Base-by-base conservation (phyloP, 1,284 basidiomycete genomes). In the Apiotrichum porosum region DNA sequence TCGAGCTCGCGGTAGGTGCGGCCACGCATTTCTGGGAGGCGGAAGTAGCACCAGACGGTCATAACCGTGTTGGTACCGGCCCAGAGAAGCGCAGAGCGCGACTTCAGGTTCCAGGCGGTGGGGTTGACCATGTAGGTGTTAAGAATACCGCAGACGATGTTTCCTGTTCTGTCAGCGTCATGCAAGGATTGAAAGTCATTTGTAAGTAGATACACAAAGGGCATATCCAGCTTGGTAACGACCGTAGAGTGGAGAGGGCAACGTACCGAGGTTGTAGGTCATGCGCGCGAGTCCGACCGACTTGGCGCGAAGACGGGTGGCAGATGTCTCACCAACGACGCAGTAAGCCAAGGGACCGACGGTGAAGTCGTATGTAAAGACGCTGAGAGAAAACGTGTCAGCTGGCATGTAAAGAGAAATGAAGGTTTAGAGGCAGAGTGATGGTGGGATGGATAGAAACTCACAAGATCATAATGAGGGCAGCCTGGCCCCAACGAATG, bases 201-300 rank as follows among this genome's bases (percentile, higher is more conserved):
- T n/a, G n/a, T n/a, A n/a, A n/a, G n/a, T n/a, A n/a, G n/a, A n/a
- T n/a, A n/a, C n/a, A n/a, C n/a, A n/a, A n/a, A n/a, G n/a, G n/a
- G n/a, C n/a, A n/a, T n/a, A n/a, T n/a, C n/a, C n/a, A n/a, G n/a
- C 60, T 37, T 68, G 28, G 32, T n/a, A 34, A 6, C 32, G 17
- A 6, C 17, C n/a, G 15, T 6, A n/a, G 32, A 37, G 17, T n/a
- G 32, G 17, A n/a, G 32, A 9, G 32, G n/a, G n/a, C n/a, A n/a
- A n/a, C n/a, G n/a, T n/a, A n/a, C 35, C 24, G 21, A 76, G 57
- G 54, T 75, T 73, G 68, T 76, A 78, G 8, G 62, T 52, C 51
- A 71, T 73, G 24, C 77, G 67, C 10, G 58, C 54, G 12, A 79
- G 66, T 4, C 73, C 77, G 58, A 78, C 72, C 4, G 77, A 73